Base-by-base conservation (phyloP, 2,329 filamentous ascomycete species). In the Periglandula ipomoeae region DNA sequence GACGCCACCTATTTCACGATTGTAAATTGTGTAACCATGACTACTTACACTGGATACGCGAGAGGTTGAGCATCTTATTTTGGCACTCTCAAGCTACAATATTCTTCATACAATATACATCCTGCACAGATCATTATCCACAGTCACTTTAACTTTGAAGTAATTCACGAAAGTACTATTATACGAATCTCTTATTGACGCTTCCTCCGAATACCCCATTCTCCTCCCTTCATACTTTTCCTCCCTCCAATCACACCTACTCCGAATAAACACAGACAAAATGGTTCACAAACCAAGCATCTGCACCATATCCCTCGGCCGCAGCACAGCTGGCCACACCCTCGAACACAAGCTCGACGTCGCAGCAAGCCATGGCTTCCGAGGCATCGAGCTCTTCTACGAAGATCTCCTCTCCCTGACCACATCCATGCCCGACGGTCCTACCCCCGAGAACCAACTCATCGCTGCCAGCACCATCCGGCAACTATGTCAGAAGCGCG, bases 271-370 rank as follows among this genome's bases (percentile, higher is more conserved):
- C 13, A 8, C 27, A 30, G 27, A 13, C 27, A 30, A n/a, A n/a
- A 50, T 50, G 48, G 42, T 34, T 4, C 26, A 41, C 63, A 75
- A 73, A 54, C 75, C 84, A 54, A 84, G 75, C 35, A 89, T 91
- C 60, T 82, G 82, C 50, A 85, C 84, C 53, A 87, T 89, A 75
- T 89, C 85, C 44, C 74, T 91, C 1, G 86, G 87, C 38, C 81
- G 84, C 38, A 81, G 80, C 58, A 73, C 62, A 32, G 84, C 83
- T 60, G 79, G 84, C 53, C 87, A 91, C 64, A 70, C 73, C 24
- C 72, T 91, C 20, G 65, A 73, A 1, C 68, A 76, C 59, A 91
- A 89, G 60, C 75, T 91, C 44, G 73, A 82, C 60, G 77, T 81
- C 68, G 86, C 86, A 9, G 70, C 76, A 5, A 70, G 72, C 48